Evolutionary conservation across 441 rosid genomes (phyloP).

Genomic region (Capsella rubella): DNA sequence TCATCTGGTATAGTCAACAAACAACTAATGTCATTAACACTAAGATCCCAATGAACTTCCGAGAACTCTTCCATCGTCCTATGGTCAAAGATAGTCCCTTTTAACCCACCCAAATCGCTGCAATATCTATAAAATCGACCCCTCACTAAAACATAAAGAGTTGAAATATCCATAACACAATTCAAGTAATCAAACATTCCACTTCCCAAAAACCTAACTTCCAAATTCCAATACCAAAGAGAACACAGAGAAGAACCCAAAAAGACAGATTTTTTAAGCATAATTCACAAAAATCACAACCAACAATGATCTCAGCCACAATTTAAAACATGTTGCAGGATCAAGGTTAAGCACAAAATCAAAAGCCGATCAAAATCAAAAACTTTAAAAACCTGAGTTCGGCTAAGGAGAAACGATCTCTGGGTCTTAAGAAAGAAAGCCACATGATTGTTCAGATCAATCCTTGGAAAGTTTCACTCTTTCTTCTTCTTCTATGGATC

Average conservation of each 20-base stretch:
- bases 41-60: too few species aligned
- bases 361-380: conserved; percentile 19
- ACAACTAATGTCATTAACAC: too few species aligned
- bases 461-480: conserved; percentile 41
- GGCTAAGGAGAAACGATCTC: conserved; percentile 94
- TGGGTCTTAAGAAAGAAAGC: conserved; percentile 88
- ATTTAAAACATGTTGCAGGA: not conserved
- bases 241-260: not conserved
- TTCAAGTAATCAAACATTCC: too few species aligned
- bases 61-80: too few species aligned
- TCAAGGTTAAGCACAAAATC: too few species aligned
- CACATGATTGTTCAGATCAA: conserved; percentile 82
- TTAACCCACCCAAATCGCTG: too few species aligned
- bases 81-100: too few species aligned
- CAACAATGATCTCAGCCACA: conserved; percentile 10
- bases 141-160: too few species aligned
- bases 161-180: too few species aligned
- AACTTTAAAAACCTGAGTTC: conserved; percentile 79
- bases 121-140: too few species aligned
- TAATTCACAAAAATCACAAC: not conserved
- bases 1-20: too few species aligned
- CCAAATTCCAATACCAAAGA: conserved; percentile 8
- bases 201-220: too few species aligned
- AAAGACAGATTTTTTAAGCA: not conserved
- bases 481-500: conserved; percentile 33